Base-by-base conservation (phyloP, 805 yeast genomes). In the Soucietia sequanensis region DNA sequence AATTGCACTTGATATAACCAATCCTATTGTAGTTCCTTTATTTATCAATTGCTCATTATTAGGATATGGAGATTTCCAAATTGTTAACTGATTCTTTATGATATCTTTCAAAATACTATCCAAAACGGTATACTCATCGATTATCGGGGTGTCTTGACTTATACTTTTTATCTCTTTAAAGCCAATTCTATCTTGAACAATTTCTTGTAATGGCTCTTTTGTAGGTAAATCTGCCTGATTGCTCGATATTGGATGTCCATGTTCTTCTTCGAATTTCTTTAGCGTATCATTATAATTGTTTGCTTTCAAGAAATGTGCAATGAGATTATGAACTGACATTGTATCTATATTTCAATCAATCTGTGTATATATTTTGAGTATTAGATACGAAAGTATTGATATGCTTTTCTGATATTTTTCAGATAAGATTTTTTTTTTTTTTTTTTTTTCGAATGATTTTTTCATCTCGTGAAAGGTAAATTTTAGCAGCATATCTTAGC, bases 231-330 rank as follows among this genome's bases (percentile, higher is more conserved):
- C 36, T 2, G 36, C 41, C 2, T 49, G 38, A 16, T 34, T 33
- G 21, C 18, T 16, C 19, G 16, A 19, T 12, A 69, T 52, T 4
- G 65, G 57, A 27, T 40, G 54, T 8, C 76, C 73, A 30, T 65
- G 48, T 37, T 76, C 81, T 11, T 46, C 41, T 42, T 78, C 73
- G 31, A 81, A 75, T 2, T 61, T 47, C n/a, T 55, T 49, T 10
- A 81, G 54, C 0, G 90, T 75, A 0, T 59, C 60, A 1, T 36
- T 41, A 30, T 67, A 70, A 1, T 76, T 75, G 19, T 76, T 66
- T n/a, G 67, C 58, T 19, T 65, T 53, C n/a, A 84, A 64, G 43
- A 75, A 83, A 20, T 78, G 76, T 0, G 85, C 88, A 9, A 84
- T 64, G 21, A 81, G 54, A 25, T 46, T 39, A 30, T 56, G 60